These are phyloP conservation scores for Groenewaldozyma salmanticensis DNA, from an alignment of 805 yeast species.

Conservation along the genomic window DNA sequence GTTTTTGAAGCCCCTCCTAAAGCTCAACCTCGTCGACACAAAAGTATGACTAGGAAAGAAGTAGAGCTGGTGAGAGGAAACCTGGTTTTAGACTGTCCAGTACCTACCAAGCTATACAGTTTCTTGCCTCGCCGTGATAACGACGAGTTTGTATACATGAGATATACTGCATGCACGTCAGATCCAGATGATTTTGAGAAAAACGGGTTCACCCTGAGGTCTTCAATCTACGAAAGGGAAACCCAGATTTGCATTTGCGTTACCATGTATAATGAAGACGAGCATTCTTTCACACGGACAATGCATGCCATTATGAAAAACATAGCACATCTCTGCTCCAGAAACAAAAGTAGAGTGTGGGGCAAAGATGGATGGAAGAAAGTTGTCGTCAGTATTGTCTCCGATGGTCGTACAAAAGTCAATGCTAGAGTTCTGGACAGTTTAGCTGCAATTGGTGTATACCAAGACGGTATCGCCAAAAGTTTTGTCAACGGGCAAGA, in stretches of 20 bases:
- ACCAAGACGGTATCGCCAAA: slow-evolving; percentile 95
- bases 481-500: slow-evolving; percentile 85
- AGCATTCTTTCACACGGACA: slow-evolving; percentile 79
- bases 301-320: slow-evolving; percentile 91
- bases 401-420: slow-evolving; percentile 92
- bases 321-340: slow-evolving; percentile 73
- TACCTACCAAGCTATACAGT: slow-evolving; percentile 78
- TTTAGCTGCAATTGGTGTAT: slow-evolving; percentile 90
- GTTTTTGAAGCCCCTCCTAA: slow-evolving; percentile 20
- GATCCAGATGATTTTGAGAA: slow-evolving; percentile 78
- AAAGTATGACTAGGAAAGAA: slow-evolving; percentile 59
- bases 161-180: slow-evolving; percentile 93
- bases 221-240: slow-evolving; percentile 79
- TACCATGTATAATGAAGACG: slow-evolving; percentile 97
- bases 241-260: slow-evolving; percentile 87
- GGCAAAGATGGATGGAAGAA: slow-evolving; percentile 97
- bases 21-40: slow-evolving; percentile 51
- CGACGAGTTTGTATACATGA: slow-evolving; percentile 92
- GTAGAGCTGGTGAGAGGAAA: slow-evolving; percentile 72
- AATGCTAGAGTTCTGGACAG: slow-evolving; percentile 77
- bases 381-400: slow-evolving; percentile 79
- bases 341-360: slow-evolving; percentile 82
- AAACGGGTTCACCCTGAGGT: slow-evolving; percentile 77
- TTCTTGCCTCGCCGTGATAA: slow-evolving; percentile 80
- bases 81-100: slow-evolving; percentile 85